These are phyloP conservation scores for Teratosphaeria viscida DNA, from an alignment of 2,329 filamentous ascomycete species.

Conservation along the genomic window DNA sequence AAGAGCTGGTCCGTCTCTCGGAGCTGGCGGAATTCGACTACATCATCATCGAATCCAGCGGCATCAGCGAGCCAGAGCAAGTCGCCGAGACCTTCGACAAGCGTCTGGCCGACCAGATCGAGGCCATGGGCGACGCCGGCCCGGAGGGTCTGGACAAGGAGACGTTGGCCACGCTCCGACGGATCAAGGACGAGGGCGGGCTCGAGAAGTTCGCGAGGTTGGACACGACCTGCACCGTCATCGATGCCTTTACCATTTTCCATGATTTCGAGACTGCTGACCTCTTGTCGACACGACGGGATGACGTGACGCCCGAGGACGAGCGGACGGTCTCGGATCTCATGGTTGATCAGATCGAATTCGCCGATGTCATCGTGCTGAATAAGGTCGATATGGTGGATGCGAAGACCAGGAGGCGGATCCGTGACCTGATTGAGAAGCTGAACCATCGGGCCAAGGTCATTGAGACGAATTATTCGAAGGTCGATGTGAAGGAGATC, in stretches of 20 bases:
- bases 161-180: conserved; percentile 16
- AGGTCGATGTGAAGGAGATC: conserved; percentile 51
- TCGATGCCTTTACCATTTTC: conserved; percentile 63
- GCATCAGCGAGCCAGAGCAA: conserved; percentile 63
- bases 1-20: conserved; percentile 56
- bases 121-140: conserved; percentile 20
- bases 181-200: conserved; percentile 45
- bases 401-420: conserved; percentile 24
- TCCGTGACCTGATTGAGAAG: conserved; percentile 29
- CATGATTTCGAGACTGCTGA: conserved; percentile 62
- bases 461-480: conserved; percentile 48
- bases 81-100: conserved; percentile 63
- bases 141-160: conserved; percentile 9
- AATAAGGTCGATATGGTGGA: conserved; percentile 59
- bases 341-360: conserved; percentile 69
- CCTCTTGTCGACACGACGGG: conserved; percentile 52
- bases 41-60: conserved; percentile 60
- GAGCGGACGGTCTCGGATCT: conserved; percentile 65
- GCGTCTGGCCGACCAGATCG: conserved; percentile 33
- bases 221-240: conserved; percentile 62
- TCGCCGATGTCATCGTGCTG: conserved; percentile 61
- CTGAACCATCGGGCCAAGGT: conserved; percentile 59
- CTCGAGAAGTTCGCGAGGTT: conserved; percentile 55
- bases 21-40: conserved; percentile 58
- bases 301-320: conserved; percentile 53